Conservation (phyloP, 805 yeast species). For the Zygosaccharomyces bailii region DNA sequence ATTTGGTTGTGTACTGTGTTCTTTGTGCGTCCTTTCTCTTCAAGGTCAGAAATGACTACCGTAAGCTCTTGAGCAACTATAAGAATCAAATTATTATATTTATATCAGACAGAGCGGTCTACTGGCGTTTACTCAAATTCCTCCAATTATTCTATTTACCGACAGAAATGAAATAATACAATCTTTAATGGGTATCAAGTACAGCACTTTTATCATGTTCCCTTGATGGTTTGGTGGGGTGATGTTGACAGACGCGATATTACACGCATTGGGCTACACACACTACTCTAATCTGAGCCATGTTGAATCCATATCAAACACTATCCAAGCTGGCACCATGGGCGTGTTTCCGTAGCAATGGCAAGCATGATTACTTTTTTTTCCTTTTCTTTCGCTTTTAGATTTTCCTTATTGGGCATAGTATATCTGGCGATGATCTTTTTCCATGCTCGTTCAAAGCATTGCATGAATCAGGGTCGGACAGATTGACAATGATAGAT, state of each 20-base stretch:
- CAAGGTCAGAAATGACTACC: not conserved
- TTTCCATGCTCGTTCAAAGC: not conserved
- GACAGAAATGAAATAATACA: constrained; percentile 58
- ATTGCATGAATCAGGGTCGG: not conserved
- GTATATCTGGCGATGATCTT: constrained; percentile 36
- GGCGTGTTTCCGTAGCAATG: constrained; percentile 36
- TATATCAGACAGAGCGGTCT: constrained; percentile 45
- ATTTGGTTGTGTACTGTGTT: not conserved
- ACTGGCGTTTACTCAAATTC: constrained; percentile 42
- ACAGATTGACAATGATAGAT: no score
- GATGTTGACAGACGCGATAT: constrained; percentile 32
- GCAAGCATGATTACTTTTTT: constrained; percentile 26
- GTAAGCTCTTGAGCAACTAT: not conserved
- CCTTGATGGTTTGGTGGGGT: constrained; percentile 52
- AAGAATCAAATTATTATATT: constrained; percentile 20
- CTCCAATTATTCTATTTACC: constrained; percentile 54
- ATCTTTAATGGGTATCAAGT: constrained; percentile 59
- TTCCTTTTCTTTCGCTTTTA: constrained; percentile 37
- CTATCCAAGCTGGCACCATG: constrained; percentile 37
- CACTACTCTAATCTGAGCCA: constrained; percentile 26
- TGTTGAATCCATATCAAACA: constrained; percentile 5
- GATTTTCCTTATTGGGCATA: constrained; percentile 41
- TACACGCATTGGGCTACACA: constrained; percentile 39
- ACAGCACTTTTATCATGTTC: constrained; percentile 53
- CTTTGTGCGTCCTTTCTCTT: not conserved